phyloP scores from a whole-genome alignment of 2,329 filamentous ascomycete genomes.

The Pseudogymnoascus sp. region DNA sequence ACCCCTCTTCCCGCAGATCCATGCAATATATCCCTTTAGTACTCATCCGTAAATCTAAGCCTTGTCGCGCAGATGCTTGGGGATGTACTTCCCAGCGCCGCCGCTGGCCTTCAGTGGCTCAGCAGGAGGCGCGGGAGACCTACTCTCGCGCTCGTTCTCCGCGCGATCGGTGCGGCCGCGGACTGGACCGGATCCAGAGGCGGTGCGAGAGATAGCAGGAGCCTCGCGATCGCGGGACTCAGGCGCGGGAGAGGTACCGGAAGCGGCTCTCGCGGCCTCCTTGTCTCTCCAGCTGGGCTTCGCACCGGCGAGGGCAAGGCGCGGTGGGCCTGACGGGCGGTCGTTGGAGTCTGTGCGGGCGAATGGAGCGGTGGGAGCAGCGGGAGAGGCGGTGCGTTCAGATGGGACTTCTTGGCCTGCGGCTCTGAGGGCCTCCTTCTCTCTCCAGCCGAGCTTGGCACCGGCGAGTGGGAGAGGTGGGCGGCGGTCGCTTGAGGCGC shows the following conservation, averaged over 20 bases:
- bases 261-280: slow-evolving; percentile 39
- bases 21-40: background rate
- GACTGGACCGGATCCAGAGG: slow-evolving; percentile 34
- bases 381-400: slow-evolving; percentile 27
- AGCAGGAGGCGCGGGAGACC: slow-evolving; percentile 33
- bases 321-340: slow-evolving; percentile 41
- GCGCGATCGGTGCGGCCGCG: slow-evolving; percentile 36
- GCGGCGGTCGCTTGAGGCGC: slow-evolving; percentile 41
- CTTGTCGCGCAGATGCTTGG: slow-evolving; percentile 35
- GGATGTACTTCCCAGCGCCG: slow-evolving; percentile 51
- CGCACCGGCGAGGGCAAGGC: slow-evolving; percentile 43
- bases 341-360: slow-evolving; percentile 36
- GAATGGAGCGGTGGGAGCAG: slow-evolving; percentile 22
- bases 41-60: background rate
- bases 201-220: slow-evolving; percentile 18
- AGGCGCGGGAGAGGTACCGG: slow-evolving; percentile 21
- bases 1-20: background rate
- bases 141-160: slow-evolving; percentile 30
- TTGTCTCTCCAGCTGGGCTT: slow-evolving; percentile 52
- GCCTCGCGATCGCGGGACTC: slow-evolving; percentile 20
- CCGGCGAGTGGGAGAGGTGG: slow-evolving; percentile 54
- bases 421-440: slow-evolving; percentile 51
- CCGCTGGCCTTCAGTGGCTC: slow-evolving; percentile 40
- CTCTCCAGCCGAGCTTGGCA: slow-evolving; percentile 62
- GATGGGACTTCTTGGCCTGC: slow-evolving; percentile 25